A percentile compares a stretch with the other conserved stretches of the same genome.
Conservation (phyloP, 2,329 filamentous ascomycete genomes). For the Cryphonectria japonica region DNA sequence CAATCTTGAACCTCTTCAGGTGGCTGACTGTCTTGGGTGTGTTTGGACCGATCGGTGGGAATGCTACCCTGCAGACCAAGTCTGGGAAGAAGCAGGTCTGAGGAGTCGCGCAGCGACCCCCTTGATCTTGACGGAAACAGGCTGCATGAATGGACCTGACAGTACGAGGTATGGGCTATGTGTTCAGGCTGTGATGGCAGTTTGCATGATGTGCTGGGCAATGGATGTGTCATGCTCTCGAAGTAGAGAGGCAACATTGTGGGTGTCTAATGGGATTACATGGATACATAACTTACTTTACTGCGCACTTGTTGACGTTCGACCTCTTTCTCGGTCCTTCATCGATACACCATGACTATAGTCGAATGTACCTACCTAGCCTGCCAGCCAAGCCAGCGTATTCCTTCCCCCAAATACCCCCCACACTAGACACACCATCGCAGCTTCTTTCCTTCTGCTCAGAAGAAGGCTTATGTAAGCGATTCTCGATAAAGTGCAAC, state of each 20-base stretch:
- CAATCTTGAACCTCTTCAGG: slow-evolving; percentile 36
- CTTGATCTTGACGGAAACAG: neutral
- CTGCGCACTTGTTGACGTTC: neutral
- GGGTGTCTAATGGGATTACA: neutral
- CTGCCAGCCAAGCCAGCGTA: too few relatives aligned
- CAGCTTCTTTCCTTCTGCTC: neutral
- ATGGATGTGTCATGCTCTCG: neutral
- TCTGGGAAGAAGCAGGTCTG: slow-evolving; percentile 12
- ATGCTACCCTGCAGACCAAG: too few relatives aligned
- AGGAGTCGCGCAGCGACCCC: neutral
- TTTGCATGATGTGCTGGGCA: neutral
- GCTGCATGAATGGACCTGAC: neutral
- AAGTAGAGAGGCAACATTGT: neutral
- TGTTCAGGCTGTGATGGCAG: neutral
- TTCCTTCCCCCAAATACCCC: too few relatives aligned
- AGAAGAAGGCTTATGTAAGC: neutral
- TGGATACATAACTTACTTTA: neutral
- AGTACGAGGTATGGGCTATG: neutral
- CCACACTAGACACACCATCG: neutral
- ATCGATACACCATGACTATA: neutral
- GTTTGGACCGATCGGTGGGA: slow-evolving; percentile 32
- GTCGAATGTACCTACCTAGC: too few relatives aligned
- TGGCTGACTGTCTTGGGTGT: slow-evolving; percentile 35
- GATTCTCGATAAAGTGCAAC: neutral
- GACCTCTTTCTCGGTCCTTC: neutral